These are phyloP conservation scores for Saccharomycopsis hybrid DNA, from an alignment of 1,139 yeast species.

Conservation along the genomic window DNA sequence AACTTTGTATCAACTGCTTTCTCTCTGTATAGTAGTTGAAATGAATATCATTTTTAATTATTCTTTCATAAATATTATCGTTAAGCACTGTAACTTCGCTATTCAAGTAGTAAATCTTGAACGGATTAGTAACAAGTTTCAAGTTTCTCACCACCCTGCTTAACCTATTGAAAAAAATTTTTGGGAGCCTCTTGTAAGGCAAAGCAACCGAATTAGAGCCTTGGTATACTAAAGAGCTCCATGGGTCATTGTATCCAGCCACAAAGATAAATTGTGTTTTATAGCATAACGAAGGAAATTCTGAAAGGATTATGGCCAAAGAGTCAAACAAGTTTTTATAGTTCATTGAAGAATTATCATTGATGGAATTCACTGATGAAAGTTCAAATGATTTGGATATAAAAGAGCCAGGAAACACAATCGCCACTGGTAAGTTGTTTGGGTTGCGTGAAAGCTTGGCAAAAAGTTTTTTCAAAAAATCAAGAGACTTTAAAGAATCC, in stretches of 20 bases:
- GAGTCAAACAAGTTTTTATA: slow-evolving; percentile 74
- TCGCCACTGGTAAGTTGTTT: slow-evolving; percentile 46
- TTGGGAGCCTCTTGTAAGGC: slow-evolving; percentile 71
- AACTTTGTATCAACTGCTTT: slow-evolving; percentile 1
- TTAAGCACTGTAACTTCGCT: slow-evolving; percentile 75
- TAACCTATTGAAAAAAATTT: slow-evolving; percentile 60
- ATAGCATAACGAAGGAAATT: slow-evolving; percentile 40
- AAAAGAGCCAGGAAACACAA: slow-evolving; percentile 67
- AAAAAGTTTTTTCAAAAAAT: slow-evolving; percentile 58
- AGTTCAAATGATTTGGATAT: slow-evolving; percentile 53
- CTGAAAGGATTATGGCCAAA: slow-evolving; percentile 50
- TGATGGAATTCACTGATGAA: slow-evolving; percentile 38
- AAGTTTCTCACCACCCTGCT: slow-evolving; percentile 58
- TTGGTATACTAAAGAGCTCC: slow-evolving; percentile 69
- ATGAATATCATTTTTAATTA: slow-evolving; percentile 61
- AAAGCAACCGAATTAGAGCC: slow-evolving; percentile 58
- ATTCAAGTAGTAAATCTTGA: slow-evolving; percentile 66
- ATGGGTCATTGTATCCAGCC: slow-evolving; percentile 92
- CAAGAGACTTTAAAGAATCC: slow-evolving; percentile 51
- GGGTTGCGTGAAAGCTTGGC: slow-evolving; percentile 39
- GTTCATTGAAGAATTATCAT: slow-evolving; percentile 34
- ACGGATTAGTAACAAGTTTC: slow-evolving; percentile 73
- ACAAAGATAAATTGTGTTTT: slow-evolving; percentile 54
- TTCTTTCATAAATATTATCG: slow-evolving; percentile 64
- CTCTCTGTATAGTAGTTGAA: slow-evolving; percentile 28